Percentiles rank a stretch among this genome's conserved stretches.
Conservation (phyloP, 2,329 filamentous ascomycete genomes). For the Chrysoporthe austroafricana region DNA sequence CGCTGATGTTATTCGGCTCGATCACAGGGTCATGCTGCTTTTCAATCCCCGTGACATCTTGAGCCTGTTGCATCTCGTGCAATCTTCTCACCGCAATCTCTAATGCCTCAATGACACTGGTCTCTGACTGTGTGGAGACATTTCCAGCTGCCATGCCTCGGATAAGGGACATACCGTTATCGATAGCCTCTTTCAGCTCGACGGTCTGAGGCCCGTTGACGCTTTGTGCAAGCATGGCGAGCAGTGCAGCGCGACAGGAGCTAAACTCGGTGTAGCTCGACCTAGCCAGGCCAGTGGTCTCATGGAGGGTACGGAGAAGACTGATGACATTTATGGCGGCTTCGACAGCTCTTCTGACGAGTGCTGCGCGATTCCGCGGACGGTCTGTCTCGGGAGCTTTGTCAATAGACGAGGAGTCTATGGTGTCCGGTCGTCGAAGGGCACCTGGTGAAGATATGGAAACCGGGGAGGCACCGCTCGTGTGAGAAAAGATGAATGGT, state of each 20-base stretch:
- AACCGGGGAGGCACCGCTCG: slow-evolving; percentile 6
- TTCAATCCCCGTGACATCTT: neutral
- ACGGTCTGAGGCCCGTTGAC: slow-evolving; percentile 10
- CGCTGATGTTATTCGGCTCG: neutral
- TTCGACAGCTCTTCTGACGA: slow-evolving; percentile 57
- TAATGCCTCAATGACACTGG: slow-evolving; percentile 28
- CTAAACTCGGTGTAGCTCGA: slow-evolving; percentile 61
- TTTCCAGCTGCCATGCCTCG: slow-evolving; percentile 27
- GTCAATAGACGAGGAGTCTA: neutral
- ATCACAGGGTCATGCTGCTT: neutral
- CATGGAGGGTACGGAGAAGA: slow-evolving; percentile 52
- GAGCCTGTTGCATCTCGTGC: slow-evolving; percentile 26
- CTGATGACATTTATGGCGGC: slow-evolving; percentile 56
- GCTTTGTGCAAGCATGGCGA: slow-evolving; percentile 43
- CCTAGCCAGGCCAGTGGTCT: slow-evolving; percentile 56
- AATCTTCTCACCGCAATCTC: slow-evolving; percentile 27
- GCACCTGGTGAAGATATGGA: slow-evolving; percentile 13
- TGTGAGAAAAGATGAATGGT: slow-evolving; percentile 52
- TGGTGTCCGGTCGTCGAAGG: slow-evolving; percentile 4
- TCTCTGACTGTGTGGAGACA: slow-evolving; percentile 27
- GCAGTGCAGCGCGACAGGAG: slow-evolving; percentile 56
- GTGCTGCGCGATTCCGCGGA: slow-evolving; percentile 28
- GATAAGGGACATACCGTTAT: slow-evolving; percentile 27
- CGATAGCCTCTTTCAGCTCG: slow-evolving; percentile 20
- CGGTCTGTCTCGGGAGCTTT: slow-evolving; percentile 8